Base-by-base conservation (phyloP, 2,329 filamentous ascomycete species). In the Zymoseptoria tritici region DNA sequence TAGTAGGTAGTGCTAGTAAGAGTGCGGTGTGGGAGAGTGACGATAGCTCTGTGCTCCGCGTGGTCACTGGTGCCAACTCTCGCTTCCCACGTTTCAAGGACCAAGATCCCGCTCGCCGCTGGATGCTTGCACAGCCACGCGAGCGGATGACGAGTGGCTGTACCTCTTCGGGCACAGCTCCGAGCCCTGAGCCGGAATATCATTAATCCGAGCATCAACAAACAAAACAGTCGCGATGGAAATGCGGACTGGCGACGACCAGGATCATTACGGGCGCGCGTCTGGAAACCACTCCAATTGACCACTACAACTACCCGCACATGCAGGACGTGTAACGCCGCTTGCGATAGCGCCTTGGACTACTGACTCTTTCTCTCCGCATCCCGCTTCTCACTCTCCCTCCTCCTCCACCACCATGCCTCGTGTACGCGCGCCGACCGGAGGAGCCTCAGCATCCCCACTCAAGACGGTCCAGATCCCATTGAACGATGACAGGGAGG, bases 401-500 rank as follows among this genome's bases (percentile, higher is more conserved):
- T 19, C 36, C 54, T 19, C 36, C 52, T 19, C 52, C 20, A 4
- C 56, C 51, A 66, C 42, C 52, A 75, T 75, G 73, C 73, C 73
- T 64, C 68, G 72, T 61, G 67, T 71, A 58, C 67, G 79, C 58
- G 67, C 68, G 53, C 77, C 59, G 79, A 79, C 71, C 66, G 67
- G 76, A 79, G 62, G 80, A 79, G 66, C 62, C 64, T 80, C 80
- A 65, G 82, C 80, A 67, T 78, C 79, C 22, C 78, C 80, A 46
- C 72, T 79, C 63, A 82, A 81, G 77, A 62, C 59, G 46, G 56
- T 52, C 69, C 96, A 91, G 74, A 95, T 99, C 61, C 92, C 94
- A 42, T 84, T 99, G 64, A 97, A 97, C 78, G 94, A 99, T 78
- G 94, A 99, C 80, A 87, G 85, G 62, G 85, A 88, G 68, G 94